Evolutionary conservation across 2,329 filamentous ascomycete species (phyloP).

Genomic region (Fusarium palustre): DNA sequence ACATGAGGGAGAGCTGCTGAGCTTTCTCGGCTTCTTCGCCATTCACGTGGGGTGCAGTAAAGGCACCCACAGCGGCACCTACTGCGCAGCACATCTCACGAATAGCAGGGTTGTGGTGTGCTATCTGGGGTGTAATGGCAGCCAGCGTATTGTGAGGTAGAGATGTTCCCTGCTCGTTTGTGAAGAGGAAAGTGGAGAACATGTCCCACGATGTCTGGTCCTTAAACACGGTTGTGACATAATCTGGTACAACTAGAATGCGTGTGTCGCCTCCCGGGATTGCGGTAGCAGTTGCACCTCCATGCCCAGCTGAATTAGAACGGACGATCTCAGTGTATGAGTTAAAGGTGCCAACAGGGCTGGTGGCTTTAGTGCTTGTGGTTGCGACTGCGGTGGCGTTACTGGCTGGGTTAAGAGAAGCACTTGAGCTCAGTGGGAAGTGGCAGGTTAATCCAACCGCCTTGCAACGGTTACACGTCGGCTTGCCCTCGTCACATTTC

Average conservation of each 20-base stretch:
- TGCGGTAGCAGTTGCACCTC: not conserved
- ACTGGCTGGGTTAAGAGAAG: not conserved
- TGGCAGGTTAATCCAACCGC: conserved; percentile 26
- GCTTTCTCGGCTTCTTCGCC: conserved; percentile 17
- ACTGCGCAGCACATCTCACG: conserved; percentile 42
- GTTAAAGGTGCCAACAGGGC: not conserved
- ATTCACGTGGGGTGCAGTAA: conserved; percentile 21
- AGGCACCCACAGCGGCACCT: conserved; percentile 31
- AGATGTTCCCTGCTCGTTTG: conserved; percentile 32
- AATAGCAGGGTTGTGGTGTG: conserved; percentile 29
- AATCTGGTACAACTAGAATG: conserved; percentile 30
- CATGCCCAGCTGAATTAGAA: not conserved
- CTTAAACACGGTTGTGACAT: conserved; percentile 34
- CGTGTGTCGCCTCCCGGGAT: conserved; percentile 21
- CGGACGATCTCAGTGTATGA: not conserved
- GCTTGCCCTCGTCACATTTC: conserved; percentile 43
- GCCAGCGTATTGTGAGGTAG: conserved; percentile 37
- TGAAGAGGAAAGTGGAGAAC: conserved; percentile 39
- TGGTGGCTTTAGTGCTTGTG: not conserved
- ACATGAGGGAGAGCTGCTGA: conserved; percentile 25
- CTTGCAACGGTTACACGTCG: conserved; percentile 34
- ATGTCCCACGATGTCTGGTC: conserved; percentile 41
- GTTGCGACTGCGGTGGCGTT: not conserved
- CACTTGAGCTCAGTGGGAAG: conserved; percentile 18
- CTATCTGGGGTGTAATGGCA: conserved; percentile 39